Evolutionary conservation across 305 asterid species (phyloP), one percentile per base, ranked within the genome.

Genomic region (Fraxinus sp.): DNA sequence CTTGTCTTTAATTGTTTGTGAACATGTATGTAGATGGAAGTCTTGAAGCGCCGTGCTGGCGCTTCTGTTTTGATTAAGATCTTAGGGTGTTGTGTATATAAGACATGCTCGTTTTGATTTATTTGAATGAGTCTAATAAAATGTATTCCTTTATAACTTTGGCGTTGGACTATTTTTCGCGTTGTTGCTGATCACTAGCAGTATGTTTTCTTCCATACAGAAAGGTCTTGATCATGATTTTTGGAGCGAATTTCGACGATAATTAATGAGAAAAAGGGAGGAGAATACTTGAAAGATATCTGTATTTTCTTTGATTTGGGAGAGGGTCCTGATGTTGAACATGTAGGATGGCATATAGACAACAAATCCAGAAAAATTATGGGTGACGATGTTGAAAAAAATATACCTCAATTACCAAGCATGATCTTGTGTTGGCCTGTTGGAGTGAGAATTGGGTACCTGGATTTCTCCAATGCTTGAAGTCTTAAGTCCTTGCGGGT

Each of bases 1-100:
- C 86, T 86, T 78, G 80, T 64, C 28, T 83, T 80, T 83, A 39
- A 77, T 80, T 84, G 86, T 83, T 77, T 84, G 87, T 87, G 71
- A 18, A 79, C 84, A 77, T 85, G 88, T 77, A 8, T 28, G 71
- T 64, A 28, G 66, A 46, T 14, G 80, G 18, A 62, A 43, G 13
- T 55, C 20, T 77, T 3, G 37, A 26, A 68, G 37, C 14, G 20
- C 75, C 7, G 75, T 3, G 33, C 35, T 43, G 20, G 80, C 73
- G 57, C 32, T 35, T 35, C 64, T 46, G 16, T 22, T 59, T 24
- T 73, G 18, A 32, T 64, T 52, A 36, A 78, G 77, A 70, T 82
- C 32, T 30, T 41, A 30, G 14, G 26, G 64, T 49, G 41, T 0
- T 82, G 82, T 81, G 36, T 75, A 70, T 39, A 77, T 26, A 37